Conservation (phyloP, 805 yeast genomes). For the Yarrowia divulgata region DNA sequence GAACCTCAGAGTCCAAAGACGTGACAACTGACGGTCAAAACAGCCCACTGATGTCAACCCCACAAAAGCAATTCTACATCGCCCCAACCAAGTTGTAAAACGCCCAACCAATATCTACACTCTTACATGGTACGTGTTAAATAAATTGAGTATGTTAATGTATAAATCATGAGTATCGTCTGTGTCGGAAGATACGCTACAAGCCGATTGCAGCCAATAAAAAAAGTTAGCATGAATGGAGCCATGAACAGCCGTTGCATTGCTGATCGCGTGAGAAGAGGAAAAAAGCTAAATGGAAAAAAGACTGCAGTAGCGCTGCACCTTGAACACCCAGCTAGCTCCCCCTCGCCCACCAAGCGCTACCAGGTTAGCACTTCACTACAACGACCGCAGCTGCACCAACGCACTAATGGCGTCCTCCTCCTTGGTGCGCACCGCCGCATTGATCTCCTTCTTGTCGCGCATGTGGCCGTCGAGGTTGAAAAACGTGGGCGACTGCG, state of each 20-base stretch:
- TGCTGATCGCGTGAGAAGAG: constrained; percentile 14
- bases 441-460: constrained; percentile 30
- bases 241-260: neutral
- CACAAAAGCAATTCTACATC: too few relatives aligned
- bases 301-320: constrained; percentile 11
- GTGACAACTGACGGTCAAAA: too few relatives aligned
- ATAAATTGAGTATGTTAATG: constrained; percentile 26
- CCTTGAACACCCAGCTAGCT: neutral
- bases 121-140: neutral
- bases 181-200: neutral
- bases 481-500: constrained; percentile 37
- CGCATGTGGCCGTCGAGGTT: constrained; percentile 37
- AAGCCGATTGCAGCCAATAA: neutral
- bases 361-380: neutral
- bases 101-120: too few relatives aligned
- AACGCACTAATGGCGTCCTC: constrained; percentile 71
- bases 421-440: constrained; percentile 48
- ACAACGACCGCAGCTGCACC: constrained; percentile 39
- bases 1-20: too few relatives aligned
- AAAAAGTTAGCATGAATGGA: constrained; percentile 4
- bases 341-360: neutral
- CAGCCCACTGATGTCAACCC: too few relatives aligned
- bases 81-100: too few relatives aligned
- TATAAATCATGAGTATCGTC: constrained; percentile 25
- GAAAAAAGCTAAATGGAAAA: neutral